Evolutionary conservation across 2,329 filamentous ascomycete species (phyloP).

Genomic region (Fusarium nanum): DNA sequence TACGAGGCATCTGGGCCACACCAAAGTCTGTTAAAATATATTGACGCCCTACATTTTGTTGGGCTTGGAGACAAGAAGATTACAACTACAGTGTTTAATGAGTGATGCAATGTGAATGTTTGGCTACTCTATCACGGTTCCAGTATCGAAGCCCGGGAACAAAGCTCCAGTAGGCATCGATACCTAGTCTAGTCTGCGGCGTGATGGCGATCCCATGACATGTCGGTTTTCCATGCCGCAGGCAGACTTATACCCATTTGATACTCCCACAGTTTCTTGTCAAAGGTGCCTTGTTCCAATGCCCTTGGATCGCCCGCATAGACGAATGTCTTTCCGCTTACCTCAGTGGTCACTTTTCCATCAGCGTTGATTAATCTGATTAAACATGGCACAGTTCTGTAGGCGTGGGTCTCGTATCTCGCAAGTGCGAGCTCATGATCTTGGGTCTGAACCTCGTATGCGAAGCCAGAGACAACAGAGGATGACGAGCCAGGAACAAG

Average conservation of each 20-base stretch:
- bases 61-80: conserved; percentile 19
- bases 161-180: background rate
- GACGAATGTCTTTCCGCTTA: conserved; percentile 9
- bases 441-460: conserved; percentile 12
- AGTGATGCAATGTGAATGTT: background rate
- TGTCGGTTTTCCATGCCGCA: background rate
- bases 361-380: background rate
- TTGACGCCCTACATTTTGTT: conserved; percentile 14
- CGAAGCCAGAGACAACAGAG: background rate
- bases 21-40: conserved; percentile 30
- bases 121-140: background rate
- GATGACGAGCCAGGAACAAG: conserved; percentile 4
- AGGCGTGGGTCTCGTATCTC: conserved; percentile 11
- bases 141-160: background rate
- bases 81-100: background rate
- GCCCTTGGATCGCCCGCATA: conserved; percentile 13
- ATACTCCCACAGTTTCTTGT: conserved; percentile 1
- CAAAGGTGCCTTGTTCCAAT: conserved; percentile 10
- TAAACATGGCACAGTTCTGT: conserved; percentile 2
- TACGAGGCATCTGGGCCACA: conserved; percentile 19
- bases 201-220: conserved; percentile 1
- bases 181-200: conserved; percentile 13
- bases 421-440: conserved; percentile 6
- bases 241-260: conserved; percentile 2
- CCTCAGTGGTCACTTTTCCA: background rate